Percentiles rank a stretch among this genome's conserved stretches.
Evolutionary conservation across 257 asterid species (phyloP).

Genomic region (Lycium ferocissimum): DNA sequence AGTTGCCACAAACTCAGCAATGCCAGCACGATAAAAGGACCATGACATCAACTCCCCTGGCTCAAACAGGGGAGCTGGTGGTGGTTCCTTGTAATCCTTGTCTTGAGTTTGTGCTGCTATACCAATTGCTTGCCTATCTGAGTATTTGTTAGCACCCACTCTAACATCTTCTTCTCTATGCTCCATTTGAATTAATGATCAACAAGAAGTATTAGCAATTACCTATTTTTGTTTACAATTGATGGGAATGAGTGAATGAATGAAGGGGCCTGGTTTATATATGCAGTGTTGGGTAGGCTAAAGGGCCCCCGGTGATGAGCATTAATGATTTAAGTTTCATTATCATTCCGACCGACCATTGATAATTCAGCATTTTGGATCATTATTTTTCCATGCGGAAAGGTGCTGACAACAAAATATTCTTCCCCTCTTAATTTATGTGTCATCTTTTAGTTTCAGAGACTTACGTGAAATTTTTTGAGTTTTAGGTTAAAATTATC

Average conservation of each 20-base stretch:
- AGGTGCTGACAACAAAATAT: neutral
- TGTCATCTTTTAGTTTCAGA: too few relatives aligned
- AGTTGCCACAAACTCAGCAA: conserved; percentile 69
- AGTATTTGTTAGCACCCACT: conserved; percentile 62
- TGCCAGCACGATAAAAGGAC: conserved; percentile 73
- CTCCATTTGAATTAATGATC: conserved; percentile 46
- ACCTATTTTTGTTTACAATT: neutral
- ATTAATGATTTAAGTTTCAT: conserved; percentile 43
- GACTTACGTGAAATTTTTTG: too few relatives aligned
- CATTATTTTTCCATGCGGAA: neutral
- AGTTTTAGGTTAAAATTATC: too few relatives aligned
- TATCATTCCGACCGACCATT: conserved; percentile 55
- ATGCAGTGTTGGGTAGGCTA: conserved; percentile 15
- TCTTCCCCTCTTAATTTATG: neutral
- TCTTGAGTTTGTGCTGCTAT: conserved; percentile 69
- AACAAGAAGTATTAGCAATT: neutral
- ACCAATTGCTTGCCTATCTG: conserved; percentile 69
- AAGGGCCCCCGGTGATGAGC: conserved; percentile 39
- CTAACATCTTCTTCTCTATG: conserved; percentile 66
- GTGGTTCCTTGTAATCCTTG: conserved; percentile 75
- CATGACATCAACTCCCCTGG: conserved; percentile 61
- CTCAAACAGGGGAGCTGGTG: conserved; percentile 70
- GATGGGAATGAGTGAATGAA: conserved; percentile 36
- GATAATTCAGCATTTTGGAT: conserved; percentile 37
- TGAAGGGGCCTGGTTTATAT: conserved; percentile 26